Evolutionary conservation across 257 asterid genomes (phyloP).

Genomic region (Paulownia fortunei): DNA sequence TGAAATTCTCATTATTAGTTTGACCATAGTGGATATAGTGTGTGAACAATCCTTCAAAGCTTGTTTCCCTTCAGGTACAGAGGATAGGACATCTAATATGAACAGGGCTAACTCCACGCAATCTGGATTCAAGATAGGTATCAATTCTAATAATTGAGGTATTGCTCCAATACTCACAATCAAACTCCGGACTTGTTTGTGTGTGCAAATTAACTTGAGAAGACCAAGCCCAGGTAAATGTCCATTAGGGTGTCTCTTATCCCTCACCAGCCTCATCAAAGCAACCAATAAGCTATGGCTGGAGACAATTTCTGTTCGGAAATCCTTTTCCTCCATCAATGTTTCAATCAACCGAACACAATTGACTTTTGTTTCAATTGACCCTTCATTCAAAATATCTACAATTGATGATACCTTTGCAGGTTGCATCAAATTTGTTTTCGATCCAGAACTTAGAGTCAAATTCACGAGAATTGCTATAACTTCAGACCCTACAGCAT

Average conservation of each 20-base stretch:
- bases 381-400: conserved; percentile 78
- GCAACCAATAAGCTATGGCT: conserved; percentile 79
- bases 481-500: conserved; percentile 73
- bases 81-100: conserved; percentile 50
- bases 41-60: conserved; percentile 62
- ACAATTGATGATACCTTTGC: conserved; percentile 67
- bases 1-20: conserved; percentile 61
- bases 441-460: conserved; percentile 53
- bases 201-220: conserved; percentile 50
- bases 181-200: conserved; percentile 46
- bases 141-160: conserved; percentile 54
- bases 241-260: conserved; percentile 60
- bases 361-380: conserved; percentile 69
- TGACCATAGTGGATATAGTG: conserved; percentile 63
- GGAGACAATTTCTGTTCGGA: conserved; percentile 51
- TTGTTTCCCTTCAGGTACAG: conserved; percentile 59
- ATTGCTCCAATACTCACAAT: conserved; percentile 64
- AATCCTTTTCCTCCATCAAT: conserved; percentile 61
- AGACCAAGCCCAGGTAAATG: conserved; percentile 60
- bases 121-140: conserved; percentile 52
- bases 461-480: conserved; percentile 66
- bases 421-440: conserved; percentile 65
- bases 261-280: conserved; percentile 67
- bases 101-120: conserved; percentile 61
- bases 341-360: conserved; percentile 63